Percentiles rank a stretch among this genome's conserved stretches.
Conservation (phyloP, 2,329 filamentous ascomycete genomes). For the Lachnellula subtilissima region DNA sequence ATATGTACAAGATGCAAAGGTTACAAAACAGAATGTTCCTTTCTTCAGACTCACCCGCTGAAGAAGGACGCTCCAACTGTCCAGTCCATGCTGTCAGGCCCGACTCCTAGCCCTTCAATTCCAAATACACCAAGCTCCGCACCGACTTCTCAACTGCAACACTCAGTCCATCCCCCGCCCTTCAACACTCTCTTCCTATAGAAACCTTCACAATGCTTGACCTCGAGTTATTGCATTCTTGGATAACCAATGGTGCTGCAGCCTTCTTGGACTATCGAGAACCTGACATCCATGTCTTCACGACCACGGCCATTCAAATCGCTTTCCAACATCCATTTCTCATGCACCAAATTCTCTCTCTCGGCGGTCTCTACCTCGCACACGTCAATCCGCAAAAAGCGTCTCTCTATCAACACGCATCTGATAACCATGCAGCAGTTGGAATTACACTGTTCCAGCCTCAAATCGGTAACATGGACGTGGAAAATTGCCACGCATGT, state of each 20-base stretch:
- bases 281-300: constrained; percentile 14
- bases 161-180: neutral
- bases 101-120: constrained; percentile 6
- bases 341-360: constrained; percentile 34
- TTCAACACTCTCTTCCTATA: neutral
- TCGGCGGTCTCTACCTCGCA: constrained; percentile 35
- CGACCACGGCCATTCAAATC: constrained; percentile 22
- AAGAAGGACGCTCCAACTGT: constrained; percentile 3
- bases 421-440: constrained; percentile 29
- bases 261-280: constrained; percentile 18
- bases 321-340: constrained; percentile 31
- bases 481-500: constrained; percentile 31
- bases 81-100: neutral
- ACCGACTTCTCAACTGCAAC: neutral
- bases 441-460: constrained; percentile 31
- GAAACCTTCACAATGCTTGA: constrained; percentile 31
- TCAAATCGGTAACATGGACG: constrained; percentile 41
- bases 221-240: constrained; percentile 41
- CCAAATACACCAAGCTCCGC: constrained; percentile 2
- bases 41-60: constrained; percentile 26
- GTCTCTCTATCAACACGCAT: constrained; percentile 25
- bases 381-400: constrained; percentile 22
- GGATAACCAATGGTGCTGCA: constrained; percentile 34
- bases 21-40: constrained; percentile 26
- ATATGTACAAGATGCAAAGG: constrained; percentile 24